Evolutionary conservation across 2,329 filamentous ascomycete genomes (phyloP).

Genomic region (Trichoderma sp.): DNA sequence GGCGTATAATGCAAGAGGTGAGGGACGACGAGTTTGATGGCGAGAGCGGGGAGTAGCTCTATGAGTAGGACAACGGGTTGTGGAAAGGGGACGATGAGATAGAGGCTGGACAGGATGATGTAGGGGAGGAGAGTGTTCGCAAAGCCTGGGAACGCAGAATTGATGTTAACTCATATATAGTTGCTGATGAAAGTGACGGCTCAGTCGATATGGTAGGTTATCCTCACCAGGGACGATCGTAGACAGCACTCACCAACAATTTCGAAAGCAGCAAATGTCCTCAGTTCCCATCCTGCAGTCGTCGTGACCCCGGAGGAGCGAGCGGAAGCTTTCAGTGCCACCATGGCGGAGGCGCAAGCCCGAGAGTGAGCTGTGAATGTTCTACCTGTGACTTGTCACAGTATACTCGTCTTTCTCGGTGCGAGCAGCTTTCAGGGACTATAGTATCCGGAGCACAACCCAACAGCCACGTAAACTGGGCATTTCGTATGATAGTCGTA

Average conservation of each 20-base stretch:
- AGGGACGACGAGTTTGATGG: constrained; percentile 37
- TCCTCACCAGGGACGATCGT: neutral
- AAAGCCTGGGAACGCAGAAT: neutral
- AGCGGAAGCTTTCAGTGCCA: neutral
- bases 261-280: constrained; percentile 9
- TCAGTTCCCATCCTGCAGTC: neutral
- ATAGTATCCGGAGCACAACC: no score
- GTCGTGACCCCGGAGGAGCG: neutral
- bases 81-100: constrained; percentile 14
- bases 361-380: neutral
- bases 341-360: neutral
- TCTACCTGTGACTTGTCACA: neutral
- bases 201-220: neutral
- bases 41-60: constrained; percentile 36
- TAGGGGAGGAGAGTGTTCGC: constrained; percentile 11
- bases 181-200: neutral
- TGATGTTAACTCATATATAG: neutral
- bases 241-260: constrained; percentile 1
- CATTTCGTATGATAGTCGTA: no score
- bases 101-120: constrained; percentile 19
- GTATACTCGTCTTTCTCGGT: neutral
- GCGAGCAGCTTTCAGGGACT: no score
- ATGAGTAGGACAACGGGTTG: constrained; percentile 8
- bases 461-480: no score
- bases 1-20: constrained; percentile 37